These are phyloP conservation scores for Russula ochroleuca DNA, from an alignment of 768 basidiomycete species.

Conservation along the genomic window DNA sequence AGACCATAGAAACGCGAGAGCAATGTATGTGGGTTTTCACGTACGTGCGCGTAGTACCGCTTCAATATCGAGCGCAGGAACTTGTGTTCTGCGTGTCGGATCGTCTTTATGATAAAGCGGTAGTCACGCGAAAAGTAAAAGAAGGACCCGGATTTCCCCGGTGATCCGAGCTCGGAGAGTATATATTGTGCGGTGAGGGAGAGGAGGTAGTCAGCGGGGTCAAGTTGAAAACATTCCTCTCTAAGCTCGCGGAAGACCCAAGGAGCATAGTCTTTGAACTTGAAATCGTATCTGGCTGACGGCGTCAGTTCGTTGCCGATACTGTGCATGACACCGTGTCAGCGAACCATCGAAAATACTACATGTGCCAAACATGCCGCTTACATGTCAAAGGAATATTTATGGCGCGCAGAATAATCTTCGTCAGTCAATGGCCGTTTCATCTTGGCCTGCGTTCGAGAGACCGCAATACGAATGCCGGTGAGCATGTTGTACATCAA, in stretches of 20 bases:
- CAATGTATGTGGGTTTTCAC: slow-evolving; percentile 87
- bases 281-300: slow-evolving; percentile 97
- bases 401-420: slow-evolving; percentile 86
- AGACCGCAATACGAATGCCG: slow-evolving; percentile 94
- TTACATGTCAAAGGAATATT: slow-evolving; percentile 96
- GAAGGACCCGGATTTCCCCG: slow-evolving; percentile 97
- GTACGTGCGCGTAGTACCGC: slow-evolving; percentile 80
- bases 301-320: slow-evolving; percentile 98
- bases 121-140: slow-evolving; percentile 99
- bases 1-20: slow-evolving; percentile 94
- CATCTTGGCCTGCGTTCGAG: slow-evolving; percentile 93
- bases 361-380: slow-evolving; percentile 33
- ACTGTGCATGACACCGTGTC: slow-evolving; percentile 38
- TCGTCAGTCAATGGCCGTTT: slow-evolving; percentile 77
- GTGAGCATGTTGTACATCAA: slow-evolving; percentile 99
- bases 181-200: slow-evolving; percentile 98
- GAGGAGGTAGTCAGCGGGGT: slow-evolving; percentile 95
- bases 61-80: slow-evolving; percentile 83
- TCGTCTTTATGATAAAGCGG: slow-evolving; percentile 99
- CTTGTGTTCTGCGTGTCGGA: slow-evolving; percentile 90
- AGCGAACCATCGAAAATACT: slow-evolving; percentile 3
- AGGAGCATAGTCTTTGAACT: slow-evolving; percentile 99
- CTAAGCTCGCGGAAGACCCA: slow-evolving; percentile 96
- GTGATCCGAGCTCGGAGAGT: slow-evolving; percentile 93
- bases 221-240: slow-evolving; percentile 90